Percentiles rank a stretch among this genome's conserved stretches.
These are phyloP conservation scores for Debaryomyces psychrophilus DNA, from an alignment of 1,139 yeast species.

Conservation along the genomic window DNA sequence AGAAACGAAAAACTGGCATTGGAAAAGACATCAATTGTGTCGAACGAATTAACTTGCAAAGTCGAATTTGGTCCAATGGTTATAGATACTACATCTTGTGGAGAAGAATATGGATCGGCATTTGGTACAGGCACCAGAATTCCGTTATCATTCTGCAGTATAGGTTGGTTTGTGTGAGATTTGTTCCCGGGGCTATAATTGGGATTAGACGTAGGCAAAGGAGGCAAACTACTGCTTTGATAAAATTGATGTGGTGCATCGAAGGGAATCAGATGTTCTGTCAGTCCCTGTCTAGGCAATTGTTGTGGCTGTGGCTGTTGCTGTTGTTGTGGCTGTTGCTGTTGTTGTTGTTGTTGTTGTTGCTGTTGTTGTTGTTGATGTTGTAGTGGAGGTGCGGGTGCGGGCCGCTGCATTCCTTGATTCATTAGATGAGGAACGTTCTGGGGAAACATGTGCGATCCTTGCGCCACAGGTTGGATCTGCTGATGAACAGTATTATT, in stretches of 20 bases:
- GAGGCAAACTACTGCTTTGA: not conserved
- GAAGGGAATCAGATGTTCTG: not conserved
- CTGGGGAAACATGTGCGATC: not conserved
- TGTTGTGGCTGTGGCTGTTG: conserved; percentile 9
- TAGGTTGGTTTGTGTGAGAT: not conserved
- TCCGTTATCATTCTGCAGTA: too few species aligned
- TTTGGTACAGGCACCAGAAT: conserved; percentile 13
- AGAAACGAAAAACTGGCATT: conserved; percentile 41
- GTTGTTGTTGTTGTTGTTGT: not conserved
- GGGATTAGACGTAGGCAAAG: not conserved
- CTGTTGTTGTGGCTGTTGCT: conserved; percentile 2
- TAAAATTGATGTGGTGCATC: not conserved
- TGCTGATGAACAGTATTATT: not conserved
- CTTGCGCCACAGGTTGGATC: not conserved
- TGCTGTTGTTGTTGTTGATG: not conserved
- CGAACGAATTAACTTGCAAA: conserved; percentile 39
- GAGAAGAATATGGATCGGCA: not conserved
- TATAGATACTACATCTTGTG: conserved; percentile 26
- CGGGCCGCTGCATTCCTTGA: not conserved
- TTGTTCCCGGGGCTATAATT: not conserved
- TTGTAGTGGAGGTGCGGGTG: not conserved
- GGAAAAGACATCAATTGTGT: conserved; percentile 38
- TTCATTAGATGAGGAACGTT: not conserved
- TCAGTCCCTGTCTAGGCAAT: not conserved
- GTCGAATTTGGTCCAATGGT: conserved; percentile 44